Conservation (phyloP, 257 asterid genomes). For the Solanum pinnatisectum region DNA sequence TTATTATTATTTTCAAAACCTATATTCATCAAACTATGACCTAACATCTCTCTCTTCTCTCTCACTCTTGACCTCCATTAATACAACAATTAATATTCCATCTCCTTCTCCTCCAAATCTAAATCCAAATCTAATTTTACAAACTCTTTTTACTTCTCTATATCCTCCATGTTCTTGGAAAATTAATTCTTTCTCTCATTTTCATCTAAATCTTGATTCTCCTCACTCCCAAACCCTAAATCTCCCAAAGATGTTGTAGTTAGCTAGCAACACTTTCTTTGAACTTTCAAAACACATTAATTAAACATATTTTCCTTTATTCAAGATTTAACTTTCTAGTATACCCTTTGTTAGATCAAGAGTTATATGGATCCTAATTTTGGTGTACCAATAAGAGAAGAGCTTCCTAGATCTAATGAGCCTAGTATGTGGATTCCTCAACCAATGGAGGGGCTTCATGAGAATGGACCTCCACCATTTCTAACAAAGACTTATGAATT, state of each 20-base stretch:
- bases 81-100: background rate
- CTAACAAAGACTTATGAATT: constrained; percentile 67
- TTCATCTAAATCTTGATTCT: background rate
- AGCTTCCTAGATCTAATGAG: constrained; percentile 10
- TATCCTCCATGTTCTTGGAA: background rate
- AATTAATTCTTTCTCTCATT: background rate
- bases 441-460: constrained; percentile 47
- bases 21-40: background rate
- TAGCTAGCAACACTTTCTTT: background rate
- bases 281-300: background rate
- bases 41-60: background rate
- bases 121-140: background rate
- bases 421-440: constrained; percentile 19
- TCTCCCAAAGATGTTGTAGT: background rate
- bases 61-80: background rate
- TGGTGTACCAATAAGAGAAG: constrained; percentile 18
- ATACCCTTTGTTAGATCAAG: background rate
- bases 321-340: background rate
- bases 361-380: constrained; percentile 18
- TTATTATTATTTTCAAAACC: background rate
- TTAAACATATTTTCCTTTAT: background rate
- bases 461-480: constrained; percentile 57
- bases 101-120: background rate
- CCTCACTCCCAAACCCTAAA: background rate
- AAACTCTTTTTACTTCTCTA: background rate